Conservation (phyloP, 164 flowering plant genomes). For the Liquidambar formosana region DNA sequence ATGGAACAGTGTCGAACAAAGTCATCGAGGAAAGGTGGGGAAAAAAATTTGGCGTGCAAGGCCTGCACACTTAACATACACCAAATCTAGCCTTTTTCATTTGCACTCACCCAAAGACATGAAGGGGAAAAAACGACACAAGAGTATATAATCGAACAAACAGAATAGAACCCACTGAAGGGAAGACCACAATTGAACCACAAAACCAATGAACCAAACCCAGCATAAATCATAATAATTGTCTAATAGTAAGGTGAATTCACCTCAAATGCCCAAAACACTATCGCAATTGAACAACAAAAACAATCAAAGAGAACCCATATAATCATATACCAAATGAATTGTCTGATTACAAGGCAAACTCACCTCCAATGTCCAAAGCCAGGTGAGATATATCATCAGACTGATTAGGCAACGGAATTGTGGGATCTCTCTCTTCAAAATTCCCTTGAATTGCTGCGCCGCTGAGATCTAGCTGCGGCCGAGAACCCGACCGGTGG, state of each 20-base stretch:
- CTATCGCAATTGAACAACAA: background rate
- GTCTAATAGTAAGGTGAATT: background rate
- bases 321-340: background rate
- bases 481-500: constrained; percentile 75
- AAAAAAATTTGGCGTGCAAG: background rate
- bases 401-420: constrained; percentile 91
- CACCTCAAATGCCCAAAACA: background rate
- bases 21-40: background rate
- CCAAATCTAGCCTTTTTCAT: too few species aligned
- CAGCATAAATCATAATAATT: too few species aligned
- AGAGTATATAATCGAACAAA: background rate
- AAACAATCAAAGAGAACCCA: background rate
- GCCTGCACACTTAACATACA: background rate
- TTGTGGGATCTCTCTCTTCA: constrained; percentile 85
- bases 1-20: background rate
- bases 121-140: too few species aligned
- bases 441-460: constrained; percentile 92
- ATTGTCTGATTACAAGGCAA: background rate
- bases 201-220: too few species aligned
- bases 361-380: constrained; percentile 83
- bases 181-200: too few species aligned
- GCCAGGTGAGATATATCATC: constrained; percentile 93
- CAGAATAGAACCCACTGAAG: background rate
- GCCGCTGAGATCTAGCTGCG: constrained; percentile 84
- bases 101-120: too few species aligned